Percentiles rank a stretch among this genome's conserved stretches.
Evolutionary conservation across 2,329 filamentous ascomycete species (phyloP).

Genomic region (Pyrenophora graminea): DNA sequence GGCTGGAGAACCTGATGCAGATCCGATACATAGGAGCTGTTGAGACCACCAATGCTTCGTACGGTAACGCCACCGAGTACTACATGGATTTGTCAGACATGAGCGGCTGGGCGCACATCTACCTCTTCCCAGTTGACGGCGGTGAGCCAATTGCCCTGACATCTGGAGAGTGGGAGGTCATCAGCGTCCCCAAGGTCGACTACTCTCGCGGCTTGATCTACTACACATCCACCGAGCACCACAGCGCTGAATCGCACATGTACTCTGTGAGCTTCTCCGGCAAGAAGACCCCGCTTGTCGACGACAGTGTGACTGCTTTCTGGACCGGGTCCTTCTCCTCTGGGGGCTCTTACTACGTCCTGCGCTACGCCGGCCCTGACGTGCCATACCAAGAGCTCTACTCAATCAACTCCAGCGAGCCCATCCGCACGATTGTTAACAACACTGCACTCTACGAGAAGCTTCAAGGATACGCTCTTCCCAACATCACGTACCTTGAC

Average conservation of each 20-base stretch:
- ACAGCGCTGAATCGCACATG: conserved; percentile 69
- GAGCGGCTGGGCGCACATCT: conserved; percentile 68
- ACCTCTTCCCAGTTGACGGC: conserved; percentile 64
- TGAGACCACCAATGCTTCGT: conserved; percentile 34
- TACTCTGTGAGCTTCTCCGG: conserved; percentile 67
- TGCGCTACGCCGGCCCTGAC: conserved; percentile 67
- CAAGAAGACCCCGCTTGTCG: conserved; percentile 63
- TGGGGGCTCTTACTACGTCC: conserved; percentile 66
- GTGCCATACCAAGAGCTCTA: conserved; percentile 73
- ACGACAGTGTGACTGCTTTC: conserved; percentile 61
- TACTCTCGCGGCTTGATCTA: conserved; percentile 61
- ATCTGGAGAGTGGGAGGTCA: conserved; percentile 68
- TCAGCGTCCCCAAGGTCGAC: conserved; percentile 64
- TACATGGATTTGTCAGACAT: conserved; percentile 71
- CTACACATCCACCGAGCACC: conserved; percentile 66
- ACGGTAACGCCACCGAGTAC: conserved; percentile 52
- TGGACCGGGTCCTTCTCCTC: conserved; percentile 70
- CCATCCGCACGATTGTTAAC: conserved; percentile 63
- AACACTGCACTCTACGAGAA: conserved; percentile 62
- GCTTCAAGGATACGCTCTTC: conserved; percentile 65
- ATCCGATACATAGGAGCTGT: conserved; percentile 60
- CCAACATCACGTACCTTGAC: conserved; percentile 67
- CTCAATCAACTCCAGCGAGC: conserved; percentile 58
- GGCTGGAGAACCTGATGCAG: conserved; percentile 64
- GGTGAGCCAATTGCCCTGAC: conserved; percentile 64